These are phyloP conservation scores for Komagataella kurtzmanii DNA, from an alignment of 805 yeast genomes.

Conservation along the genomic window DNA sequence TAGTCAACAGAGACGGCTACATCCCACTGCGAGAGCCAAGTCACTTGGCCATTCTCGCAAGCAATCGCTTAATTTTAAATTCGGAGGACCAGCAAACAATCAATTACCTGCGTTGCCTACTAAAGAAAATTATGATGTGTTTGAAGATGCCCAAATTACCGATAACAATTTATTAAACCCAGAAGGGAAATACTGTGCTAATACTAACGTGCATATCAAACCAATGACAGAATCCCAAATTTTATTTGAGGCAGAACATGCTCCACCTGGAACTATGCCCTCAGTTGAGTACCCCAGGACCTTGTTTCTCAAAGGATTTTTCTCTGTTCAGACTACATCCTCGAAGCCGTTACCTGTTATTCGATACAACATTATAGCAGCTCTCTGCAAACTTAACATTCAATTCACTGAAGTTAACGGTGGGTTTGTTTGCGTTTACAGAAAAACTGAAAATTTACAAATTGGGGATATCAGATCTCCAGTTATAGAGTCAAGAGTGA, in stretches of 20 bases:
- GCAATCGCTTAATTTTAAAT: conserved; percentile 33
- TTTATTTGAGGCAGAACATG: conserved; percentile 28
- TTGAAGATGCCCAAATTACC: conserved; percentile 41
- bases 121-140: conserved; percentile 30
- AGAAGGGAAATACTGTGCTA: neutral
- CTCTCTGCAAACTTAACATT: conserved; percentile 64
- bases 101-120: conserved; percentile 18
- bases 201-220: conserved; percentile 4
- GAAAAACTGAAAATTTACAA: conserved; percentile 26
- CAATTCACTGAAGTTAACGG: conserved; percentile 84
- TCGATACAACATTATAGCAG: conserved; percentile 70
- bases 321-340: conserved; percentile 89
- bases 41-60: conserved; percentile 73
- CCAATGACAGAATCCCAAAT: conserved; percentile 34
- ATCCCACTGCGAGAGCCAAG: conserved; percentile 82
- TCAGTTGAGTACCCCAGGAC: conserved; percentile 90
- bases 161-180: conserved; percentile 10
- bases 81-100: conserved; percentile 27
- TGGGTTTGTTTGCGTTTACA: conserved; percentile 77
- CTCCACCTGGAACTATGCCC: conserved; percentile 75
- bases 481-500: conserved; percentile 16
- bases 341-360: conserved; percentile 85
- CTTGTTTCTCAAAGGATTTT: conserved; percentile 82
- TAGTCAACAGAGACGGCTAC: conserved; percentile 21
- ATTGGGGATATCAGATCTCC: conserved; percentile 6